phyloP scores from a whole-genome alignment of 495 filamentous ascomycete species.

The Arthonia radiata region DNA sequence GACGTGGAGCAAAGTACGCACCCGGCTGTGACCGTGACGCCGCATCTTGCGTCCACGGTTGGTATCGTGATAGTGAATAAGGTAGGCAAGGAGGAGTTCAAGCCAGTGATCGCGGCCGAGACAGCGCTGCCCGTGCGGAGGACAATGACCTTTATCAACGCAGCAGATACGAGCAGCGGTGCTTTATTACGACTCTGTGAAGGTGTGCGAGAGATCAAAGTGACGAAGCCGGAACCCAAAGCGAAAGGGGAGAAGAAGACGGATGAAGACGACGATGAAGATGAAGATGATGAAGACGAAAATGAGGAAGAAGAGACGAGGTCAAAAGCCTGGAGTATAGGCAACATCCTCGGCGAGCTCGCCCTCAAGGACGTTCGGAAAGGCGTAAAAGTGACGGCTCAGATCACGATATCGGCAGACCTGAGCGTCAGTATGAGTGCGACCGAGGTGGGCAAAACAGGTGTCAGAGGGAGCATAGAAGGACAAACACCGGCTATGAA shows the following conservation, averaged over 20 bases:
- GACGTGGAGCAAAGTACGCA: slow-evolving; percentile 93
- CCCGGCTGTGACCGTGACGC: slow-evolving; percentile 79
- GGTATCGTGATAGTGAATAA: slow-evolving; percentile 58
- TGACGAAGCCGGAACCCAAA: slow-evolving; percentile 62
- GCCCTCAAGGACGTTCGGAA: slow-evolving; percentile 62
- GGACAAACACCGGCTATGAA: too few species aligned
- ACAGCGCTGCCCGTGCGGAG: slow-evolving; percentile 78
- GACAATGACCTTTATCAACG: slow-evolving; percentile 50
- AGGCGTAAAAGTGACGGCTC: slow-evolving; percentile 77
- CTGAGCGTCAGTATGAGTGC: slow-evolving; percentile 52
- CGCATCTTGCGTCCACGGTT: slow-evolving; percentile 68
- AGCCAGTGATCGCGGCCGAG: slow-evolving; percentile 52
- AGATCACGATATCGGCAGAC: slow-evolving; percentile 60
- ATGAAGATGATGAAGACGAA: slow-evolving; percentile 33
- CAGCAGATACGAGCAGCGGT: slow-evolving; percentile 49
- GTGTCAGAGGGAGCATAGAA: slow-evolving; percentile 34
- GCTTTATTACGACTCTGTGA: slow-evolving; percentile 72
- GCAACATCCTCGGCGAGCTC: slow-evolving; percentile 63
- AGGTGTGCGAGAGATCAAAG: slow-evolving; percentile 66
- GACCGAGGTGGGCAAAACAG: slow-evolving; percentile 68
- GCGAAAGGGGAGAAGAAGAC: slow-evolving; percentile 35
- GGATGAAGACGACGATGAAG: slow-evolving; percentile 37
- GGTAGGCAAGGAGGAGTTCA: slow-evolving; percentile 41
- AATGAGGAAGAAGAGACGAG: slow-evolving; percentile 71
- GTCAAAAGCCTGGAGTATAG: slow-evolving; percentile 76